Conservation (phyloP, 2,329 filamentous ascomycete species). For the Monosporascus cannonballus region DNA sequence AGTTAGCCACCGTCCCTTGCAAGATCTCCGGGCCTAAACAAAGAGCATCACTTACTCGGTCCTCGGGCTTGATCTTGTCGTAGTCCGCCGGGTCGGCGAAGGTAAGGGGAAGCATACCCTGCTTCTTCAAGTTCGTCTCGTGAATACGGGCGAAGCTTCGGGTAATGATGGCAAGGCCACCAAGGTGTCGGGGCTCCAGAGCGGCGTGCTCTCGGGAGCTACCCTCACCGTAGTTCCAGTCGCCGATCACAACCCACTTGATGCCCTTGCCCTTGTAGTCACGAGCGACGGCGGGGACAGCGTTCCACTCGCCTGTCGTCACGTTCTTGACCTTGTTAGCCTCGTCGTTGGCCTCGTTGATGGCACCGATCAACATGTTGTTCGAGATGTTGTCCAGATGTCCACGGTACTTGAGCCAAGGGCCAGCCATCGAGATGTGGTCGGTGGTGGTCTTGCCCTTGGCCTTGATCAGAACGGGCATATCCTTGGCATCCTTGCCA, state of each 20-base stretch:
- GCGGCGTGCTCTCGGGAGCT: conserved; percentile 97
- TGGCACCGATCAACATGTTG: conserved; percentile 98
- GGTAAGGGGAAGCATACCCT: conserved; percentile 98
- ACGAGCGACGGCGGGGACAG: conserved; percentile 88
- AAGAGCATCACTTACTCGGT: conserved; percentile 53
- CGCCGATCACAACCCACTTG: conserved; percentile 94
- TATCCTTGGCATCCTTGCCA: conserved; percentile 76
- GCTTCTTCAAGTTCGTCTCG: conserved; percentile 99
- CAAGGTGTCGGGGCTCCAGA: conserved; percentile 94
- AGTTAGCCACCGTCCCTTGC: conserved; percentile 14
- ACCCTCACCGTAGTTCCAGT: conserved; percentile 99
- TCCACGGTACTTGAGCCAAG: conserved; percentile 98
- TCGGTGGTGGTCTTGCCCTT: conserved; percentile 96
- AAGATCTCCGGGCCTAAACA: neutral
- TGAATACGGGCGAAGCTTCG: conserved; percentile 97
- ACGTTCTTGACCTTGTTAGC: conserved; percentile 96
- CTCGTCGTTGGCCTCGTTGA: conserved; percentile 92
- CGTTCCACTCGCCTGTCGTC: conserved; percentile 75
- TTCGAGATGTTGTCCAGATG: conserved; percentile 99
- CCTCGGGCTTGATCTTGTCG: conserved; percentile 89
- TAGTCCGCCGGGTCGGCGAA: conserved; percentile 95
- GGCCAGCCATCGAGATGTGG: conserved; percentile 95
- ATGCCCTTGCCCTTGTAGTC: conserved; percentile 98
- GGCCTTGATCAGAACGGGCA: conserved; percentile 94
- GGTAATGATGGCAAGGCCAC: conserved; percentile 93